These are phyloP conservation scores for Botryotinia calthae DNA, from an alignment of 2,329 filamentous ascomycete genomes.

Conservation along the genomic window DNA sequence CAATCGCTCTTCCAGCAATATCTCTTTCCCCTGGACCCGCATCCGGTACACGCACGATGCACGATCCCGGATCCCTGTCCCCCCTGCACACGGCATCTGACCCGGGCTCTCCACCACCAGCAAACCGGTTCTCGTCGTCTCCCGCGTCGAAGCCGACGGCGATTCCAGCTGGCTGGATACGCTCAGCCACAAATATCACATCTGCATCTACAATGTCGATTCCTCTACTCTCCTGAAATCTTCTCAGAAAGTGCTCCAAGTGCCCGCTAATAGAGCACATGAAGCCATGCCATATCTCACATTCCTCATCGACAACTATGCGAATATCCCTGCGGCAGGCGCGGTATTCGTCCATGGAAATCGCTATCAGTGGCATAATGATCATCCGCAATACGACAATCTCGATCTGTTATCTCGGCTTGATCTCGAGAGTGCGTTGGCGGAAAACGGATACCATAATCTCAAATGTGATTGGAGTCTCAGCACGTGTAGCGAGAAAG, in stretches of 20 bases:
- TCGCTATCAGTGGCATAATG: constrained; percentile 47
- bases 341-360: constrained; percentile 46
- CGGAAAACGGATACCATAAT: constrained; percentile 46
- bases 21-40: constrained; percentile 44
- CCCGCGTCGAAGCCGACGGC: constrained; percentile 44
- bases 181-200: constrained; percentile 43
- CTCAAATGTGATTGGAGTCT: constrained; percentile 50
- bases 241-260: constrained; percentile 38
- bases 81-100: constrained; percentile 44
- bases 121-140: constrained; percentile 48
- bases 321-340: constrained; percentile 40
- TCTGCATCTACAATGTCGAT: constrained; percentile 47
- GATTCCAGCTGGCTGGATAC: constrained; percentile 44
- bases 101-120: constrained; percentile 41
- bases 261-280: constrained; percentile 47
- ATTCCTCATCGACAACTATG: constrained; percentile 48
- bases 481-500: constrained; percentile 41
- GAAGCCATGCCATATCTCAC: constrained; percentile 49
- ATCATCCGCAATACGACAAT: constrained; percentile 46
- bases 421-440: constrained; percentile 42
- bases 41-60: constrained; percentile 42
- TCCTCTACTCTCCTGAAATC: constrained; percentile 33
- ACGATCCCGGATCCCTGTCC: constrained; percentile 26
- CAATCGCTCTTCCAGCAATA: constrained; percentile 35
- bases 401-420: constrained; percentile 41